Evolutionary conservation across 148 eudicot species (phyloP).

Genomic region (Rhododendron molle): DNA sequence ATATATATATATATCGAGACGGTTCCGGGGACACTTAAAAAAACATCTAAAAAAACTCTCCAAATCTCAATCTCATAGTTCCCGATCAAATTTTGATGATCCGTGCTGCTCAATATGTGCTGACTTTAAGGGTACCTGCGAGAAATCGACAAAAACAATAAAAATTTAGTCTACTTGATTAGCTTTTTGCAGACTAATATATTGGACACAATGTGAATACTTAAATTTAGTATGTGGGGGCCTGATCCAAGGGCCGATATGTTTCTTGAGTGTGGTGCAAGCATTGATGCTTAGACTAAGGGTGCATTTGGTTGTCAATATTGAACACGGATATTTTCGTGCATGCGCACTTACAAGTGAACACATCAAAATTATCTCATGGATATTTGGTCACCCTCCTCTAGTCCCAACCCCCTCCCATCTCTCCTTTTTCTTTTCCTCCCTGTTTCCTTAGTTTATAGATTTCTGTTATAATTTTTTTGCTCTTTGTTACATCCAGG

Average conservation of each 20-base stretch:
- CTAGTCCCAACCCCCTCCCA: neutral
- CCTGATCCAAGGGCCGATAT: neutral
- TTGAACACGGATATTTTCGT: neutral
- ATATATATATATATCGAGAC: too few species aligned
- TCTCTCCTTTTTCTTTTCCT: neutral
- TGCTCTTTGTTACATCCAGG: conserved; percentile 36
- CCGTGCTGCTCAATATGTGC: too few species aligned
- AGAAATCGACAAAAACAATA: too few species aligned
- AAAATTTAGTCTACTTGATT: too few species aligned
- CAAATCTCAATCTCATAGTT: too few species aligned
- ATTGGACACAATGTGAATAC: neutral
- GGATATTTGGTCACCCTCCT: neutral
- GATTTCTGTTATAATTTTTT: neutral
- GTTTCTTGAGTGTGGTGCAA: conserved; percentile 77
- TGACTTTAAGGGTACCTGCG: too few species aligned
- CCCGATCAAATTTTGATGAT: too few species aligned
- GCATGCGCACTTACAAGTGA: neutral
- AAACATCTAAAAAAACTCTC: too few species aligned
- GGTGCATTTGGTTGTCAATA: conserved; percentile 90
- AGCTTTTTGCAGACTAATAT: too few species aligned
- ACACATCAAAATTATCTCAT: neutral
- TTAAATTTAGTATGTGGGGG: neutral
- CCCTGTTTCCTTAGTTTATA: neutral
- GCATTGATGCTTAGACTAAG: conserved; percentile 88
- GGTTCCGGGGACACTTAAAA: too few species aligned